phyloP scores from a whole-genome alignment of 1,284 basidiomycete genomes.

The Schizophyllum amplum region DNA sequence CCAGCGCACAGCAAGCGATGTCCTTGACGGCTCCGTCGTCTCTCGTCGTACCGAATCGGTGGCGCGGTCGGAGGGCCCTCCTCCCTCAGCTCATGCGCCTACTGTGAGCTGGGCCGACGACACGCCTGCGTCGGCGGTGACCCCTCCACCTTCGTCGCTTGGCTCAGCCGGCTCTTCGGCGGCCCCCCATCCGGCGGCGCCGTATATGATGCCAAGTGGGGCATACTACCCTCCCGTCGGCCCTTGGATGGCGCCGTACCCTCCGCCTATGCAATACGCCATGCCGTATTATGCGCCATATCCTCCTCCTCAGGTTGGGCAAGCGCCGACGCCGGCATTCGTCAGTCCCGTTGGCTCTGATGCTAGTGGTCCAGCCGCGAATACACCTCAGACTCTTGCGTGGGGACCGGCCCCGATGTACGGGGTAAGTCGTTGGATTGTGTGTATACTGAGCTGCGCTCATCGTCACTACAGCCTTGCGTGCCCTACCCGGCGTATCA shows the following conservation, averaged over 20 bases:
- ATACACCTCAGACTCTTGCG: slow-evolving; percentile 16
- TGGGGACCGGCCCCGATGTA: slow-evolving; percentile 35
- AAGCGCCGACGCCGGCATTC: slow-evolving; percentile 19
- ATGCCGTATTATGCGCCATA: slow-evolving; percentile 43
- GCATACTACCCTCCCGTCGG: slow-evolving; percentile 38
- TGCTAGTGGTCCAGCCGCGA: slow-evolving; percentile 22
- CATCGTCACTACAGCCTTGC: slow-evolving; percentile 27
- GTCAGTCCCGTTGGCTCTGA: slow-evolving; percentile 31
- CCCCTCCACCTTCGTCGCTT: slow-evolving; percentile 23
- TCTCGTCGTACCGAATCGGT: neutral
- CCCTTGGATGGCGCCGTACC: slow-evolving; percentile 48
- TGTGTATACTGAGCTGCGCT: slow-evolving; percentile 7
- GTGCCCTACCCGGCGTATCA: slow-evolving; percentile 36
- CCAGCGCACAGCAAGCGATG: neutral
- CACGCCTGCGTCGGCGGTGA: slow-evolving; percentile 4
- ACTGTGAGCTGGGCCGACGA: neutral
- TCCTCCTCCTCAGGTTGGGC: slow-evolving; percentile 29
- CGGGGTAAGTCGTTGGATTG: slow-evolving; percentile 28
- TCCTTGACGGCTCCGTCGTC: neutral
- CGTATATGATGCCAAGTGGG: slow-evolving; percentile 30
- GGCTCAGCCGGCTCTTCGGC: slow-evolving; percentile 20
- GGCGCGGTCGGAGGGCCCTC: neutral
- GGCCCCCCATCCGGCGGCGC: slow-evolving; percentile 19
- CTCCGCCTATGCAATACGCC: slow-evolving; percentile 42
- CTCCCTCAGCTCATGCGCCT: neutral